Conservation (phyloP, 139 green algal species). For the Tetraselmis striata region DNA sequence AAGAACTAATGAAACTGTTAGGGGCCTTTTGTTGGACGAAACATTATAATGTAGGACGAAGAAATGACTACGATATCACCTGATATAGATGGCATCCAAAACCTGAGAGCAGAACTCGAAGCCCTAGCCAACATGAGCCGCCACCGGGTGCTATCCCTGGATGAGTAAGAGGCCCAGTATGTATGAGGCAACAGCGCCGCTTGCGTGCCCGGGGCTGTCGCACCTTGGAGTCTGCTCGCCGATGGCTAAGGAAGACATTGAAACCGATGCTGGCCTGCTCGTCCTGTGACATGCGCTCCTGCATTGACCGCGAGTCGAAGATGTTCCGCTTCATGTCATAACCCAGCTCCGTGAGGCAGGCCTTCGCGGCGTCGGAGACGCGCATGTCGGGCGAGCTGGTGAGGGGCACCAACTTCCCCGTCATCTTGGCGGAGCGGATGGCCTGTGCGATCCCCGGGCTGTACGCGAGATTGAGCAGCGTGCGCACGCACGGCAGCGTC, state of each 20-base stretch:
- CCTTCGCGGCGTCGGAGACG: conserved; percentile 16
- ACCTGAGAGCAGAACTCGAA: no score
- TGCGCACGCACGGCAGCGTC: background rate
- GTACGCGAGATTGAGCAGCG: background rate
- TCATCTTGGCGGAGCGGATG: background rate
- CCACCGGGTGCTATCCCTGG: no score
- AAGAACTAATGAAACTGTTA: no score
- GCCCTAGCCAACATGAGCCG: no score
- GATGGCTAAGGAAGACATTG: conserved; percentile 25
- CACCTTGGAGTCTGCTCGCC: conserved; percentile 18
- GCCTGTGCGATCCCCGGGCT: background rate
- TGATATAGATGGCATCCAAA: no score
- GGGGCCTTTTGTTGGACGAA: no score
- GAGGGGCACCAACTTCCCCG: background rate
- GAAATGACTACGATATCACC: no score
- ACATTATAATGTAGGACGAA: no score
- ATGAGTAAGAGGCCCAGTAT: no score
- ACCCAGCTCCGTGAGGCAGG: conserved; percentile 15
- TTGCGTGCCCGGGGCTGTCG: no score
- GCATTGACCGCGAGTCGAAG: conserved; percentile 8
- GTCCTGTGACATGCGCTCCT: conserved; percentile 12
- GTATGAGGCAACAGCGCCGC: no score
- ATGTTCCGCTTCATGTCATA: conserved; percentile 1
- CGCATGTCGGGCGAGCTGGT: conserved; percentile 5
- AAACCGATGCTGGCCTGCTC: background rate